Base-by-base conservation (phyloP, 768 basidiomycete species). In the Boletellus emodensis region DNA sequence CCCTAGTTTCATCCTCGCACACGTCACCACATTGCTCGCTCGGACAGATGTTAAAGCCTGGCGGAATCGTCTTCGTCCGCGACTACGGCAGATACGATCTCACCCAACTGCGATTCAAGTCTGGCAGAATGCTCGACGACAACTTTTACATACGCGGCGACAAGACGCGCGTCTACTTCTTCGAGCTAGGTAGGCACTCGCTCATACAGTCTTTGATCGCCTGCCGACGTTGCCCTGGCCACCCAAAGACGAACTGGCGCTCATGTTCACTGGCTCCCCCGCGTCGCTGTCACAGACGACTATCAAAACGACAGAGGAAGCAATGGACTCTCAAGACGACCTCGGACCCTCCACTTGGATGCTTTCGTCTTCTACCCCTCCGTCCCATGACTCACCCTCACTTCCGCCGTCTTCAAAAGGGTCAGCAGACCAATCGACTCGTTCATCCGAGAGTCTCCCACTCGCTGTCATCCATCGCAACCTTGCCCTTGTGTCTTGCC, bases 131-230 rank as follows among this genome's bases (percentile, higher is more conserved):
- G 48, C 79, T 98, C 11, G 89, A 92, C 38, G 92, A 94, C 41
- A 94, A 96, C 64, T 85, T 99, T 57, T 99, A 99, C 62, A 87
- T 96, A 45, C 81, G 96, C 34, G 96, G 96, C 1, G 96, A 99
- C 71, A 94, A 92, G 61, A 98, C 96, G 0, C 77, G 96, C 35
- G 96, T 99, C 0, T 98, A 97, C 69, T 99, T 98, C 67, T 99
- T 99, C 57, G 87, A 90, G 53, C 67, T 90, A 11, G 90, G 94
- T 90, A 57, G 28, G 72, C 56, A 1, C 30, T 38, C 6, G 2
- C 12, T 20, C 34, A 33, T 18, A 11, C 20, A 1, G 5, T 34
- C 12, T 13, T 7, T 17, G 17, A 17, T 45, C 1, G 20, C 8
- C 18, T 36, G 40, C 6, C 40, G 36, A 37, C 14, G 0, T n/a